A percentile compares a stretch with the other conserved stretches of the same genome.
Evolutionary conservation across 108 stramenopile genomes (phyloP).

Genomic region (Pseudonitzschia pungens): DNA sequence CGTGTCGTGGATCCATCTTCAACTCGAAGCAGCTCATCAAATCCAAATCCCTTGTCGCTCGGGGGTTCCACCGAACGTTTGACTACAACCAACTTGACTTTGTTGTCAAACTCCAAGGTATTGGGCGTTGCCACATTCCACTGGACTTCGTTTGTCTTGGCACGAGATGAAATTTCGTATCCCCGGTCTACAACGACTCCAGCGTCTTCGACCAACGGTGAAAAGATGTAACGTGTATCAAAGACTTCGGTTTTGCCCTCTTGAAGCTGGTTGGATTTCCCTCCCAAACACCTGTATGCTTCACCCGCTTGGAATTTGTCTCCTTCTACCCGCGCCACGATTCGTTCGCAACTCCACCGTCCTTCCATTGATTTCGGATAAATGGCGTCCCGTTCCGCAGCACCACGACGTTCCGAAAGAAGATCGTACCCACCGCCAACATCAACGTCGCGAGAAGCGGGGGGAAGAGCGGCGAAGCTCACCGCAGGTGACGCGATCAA

Average conservation of each 20-base stretch:
- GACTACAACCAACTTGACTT: conserved; percentile 32
- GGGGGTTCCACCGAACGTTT: conserved; percentile 50
- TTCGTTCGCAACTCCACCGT: conserved; percentile 40
- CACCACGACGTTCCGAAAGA: conserved; percentile 16
- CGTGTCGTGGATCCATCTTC: conserved; percentile 42
- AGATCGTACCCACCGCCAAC: conserved; percentile 66
- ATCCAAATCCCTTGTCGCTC: conserved; percentile 52
- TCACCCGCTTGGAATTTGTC: conserved; percentile 52
- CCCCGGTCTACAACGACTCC: conserved; percentile 55
- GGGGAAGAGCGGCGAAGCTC: conserved; percentile 6
- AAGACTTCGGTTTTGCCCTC: conserved; percentile 33
- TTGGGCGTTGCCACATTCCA: conserved; percentile 32
- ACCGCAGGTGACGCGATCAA: neutral
- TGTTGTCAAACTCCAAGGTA: conserved; percentile 21
- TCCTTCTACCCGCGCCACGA: conserved; percentile 52
- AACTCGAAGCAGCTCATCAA: conserved; percentile 47
- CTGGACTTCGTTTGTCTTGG: neutral
- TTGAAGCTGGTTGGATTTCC: conserved; percentile 22
- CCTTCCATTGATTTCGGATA: conserved; percentile 61
- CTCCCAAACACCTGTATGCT: conserved; percentile 57
- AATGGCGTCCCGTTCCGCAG: conserved; percentile 34
- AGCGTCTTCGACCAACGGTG: conserved; percentile 13
- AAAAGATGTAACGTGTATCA: conserved; percentile 39
- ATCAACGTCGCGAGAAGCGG: conserved; percentile 36
- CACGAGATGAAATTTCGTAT: conserved; percentile 41